Evolutionary conservation across 2,329 filamentous ascomycete genomes (phyloP), one percentile per base, ranked within the genome.

Genomic region (Fusarium metavorans): DNA sequence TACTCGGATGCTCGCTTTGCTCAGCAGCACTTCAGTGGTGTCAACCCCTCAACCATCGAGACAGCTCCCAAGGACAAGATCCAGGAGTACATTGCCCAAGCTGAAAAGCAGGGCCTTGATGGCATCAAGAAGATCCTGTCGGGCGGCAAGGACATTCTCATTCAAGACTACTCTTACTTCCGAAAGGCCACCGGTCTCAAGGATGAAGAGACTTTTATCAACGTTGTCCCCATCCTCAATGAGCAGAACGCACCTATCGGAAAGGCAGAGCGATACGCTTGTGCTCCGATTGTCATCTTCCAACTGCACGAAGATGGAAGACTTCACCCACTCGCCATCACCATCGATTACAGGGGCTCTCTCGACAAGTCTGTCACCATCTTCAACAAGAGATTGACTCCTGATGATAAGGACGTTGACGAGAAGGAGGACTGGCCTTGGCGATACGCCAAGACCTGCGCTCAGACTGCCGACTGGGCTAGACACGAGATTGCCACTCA

Each of bases 391-490:
- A 69, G 69, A 11, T 3, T 75, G 16, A 62, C 16, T 1, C 73
- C 73, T 0, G 72, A 72, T 18, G 72, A 70, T 5, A 56, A 64
- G 16, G 7, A 45, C 0, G 9, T 75, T 16, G 43, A 63, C 6
- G 69, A 75, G 54, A 75, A 72, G 41, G 60, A 72, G 0, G 72
- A 75, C 32, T 75, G 73, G 73, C 66, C 73, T 0, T 75, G 73
- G 73, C 34, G 73, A 48, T 74, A 75, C 2, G 73, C 73, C 45
- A 75, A 75, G 48, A 75, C 73, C 0, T 71, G 73, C 2, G 73
- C 73, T 0, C 73, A 75, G 27, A 72, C 73, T 0, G 73, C 73
- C 6, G 73, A 75, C 27, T 75, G 73, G 69, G 60, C 73, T 5
- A 63, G 73, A 57, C 73, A 75, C 14, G 73, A 75, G 5, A 20